A percentile compares a stretch with the other conserved stretches of the same genome.
Evolutionary conservation across 306 rosid genomes (phyloP).

Genomic region (Argentina anserina): DNA sequence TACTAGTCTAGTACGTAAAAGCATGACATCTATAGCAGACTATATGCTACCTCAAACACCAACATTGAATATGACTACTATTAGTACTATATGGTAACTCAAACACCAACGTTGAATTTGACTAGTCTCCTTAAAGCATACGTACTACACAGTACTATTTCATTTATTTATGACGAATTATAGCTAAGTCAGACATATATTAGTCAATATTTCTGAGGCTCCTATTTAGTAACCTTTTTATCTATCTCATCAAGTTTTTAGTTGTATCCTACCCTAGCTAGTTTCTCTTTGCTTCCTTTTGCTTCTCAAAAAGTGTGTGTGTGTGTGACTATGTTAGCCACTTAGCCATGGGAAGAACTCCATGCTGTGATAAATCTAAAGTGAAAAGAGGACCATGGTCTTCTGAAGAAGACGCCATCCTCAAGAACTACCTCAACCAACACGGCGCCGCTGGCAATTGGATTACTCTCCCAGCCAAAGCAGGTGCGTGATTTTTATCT

Average conservation of each 20-base stretch:
- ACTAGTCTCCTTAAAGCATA: slow-evolving; percentile 3
- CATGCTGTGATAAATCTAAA: slow-evolving; percentile 67
- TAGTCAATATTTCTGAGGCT: slow-evolving; percentile 36
- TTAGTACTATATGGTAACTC: too few species aligned
- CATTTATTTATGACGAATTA: background rate
- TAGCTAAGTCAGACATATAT: slow-evolving; percentile 24
- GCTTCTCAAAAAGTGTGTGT: background rate
- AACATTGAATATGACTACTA: slow-evolving; percentile 21
- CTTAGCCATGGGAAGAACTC: slow-evolving; percentile 75
- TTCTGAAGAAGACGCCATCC: slow-evolving; percentile 69
- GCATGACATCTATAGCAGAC: slow-evolving; percentile 28
- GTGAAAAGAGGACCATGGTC: slow-evolving; percentile 89
- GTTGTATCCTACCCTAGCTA: background rate
- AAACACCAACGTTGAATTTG: slow-evolving; percentile 22
- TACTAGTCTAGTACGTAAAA: background rate
- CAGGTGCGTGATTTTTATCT: slow-evolving; percentile 33
- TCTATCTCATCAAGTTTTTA: slow-evolving; percentile 3
- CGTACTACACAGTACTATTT: background rate
- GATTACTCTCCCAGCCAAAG: slow-evolving; percentile 64
- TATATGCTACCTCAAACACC: slow-evolving; percentile 22
- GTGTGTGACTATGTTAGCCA: slow-evolving; percentile 11
- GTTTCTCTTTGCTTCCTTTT: background rate
- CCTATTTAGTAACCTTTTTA: background rate
- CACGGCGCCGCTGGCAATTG: slow-evolving; percentile 53
- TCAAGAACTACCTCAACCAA: slow-evolving; percentile 43